These are phyloP conservation scores for Trichoderma virens DNA, from an alignment of 495 filamentous ascomycete species.

Conservation along the genomic window DNA sequence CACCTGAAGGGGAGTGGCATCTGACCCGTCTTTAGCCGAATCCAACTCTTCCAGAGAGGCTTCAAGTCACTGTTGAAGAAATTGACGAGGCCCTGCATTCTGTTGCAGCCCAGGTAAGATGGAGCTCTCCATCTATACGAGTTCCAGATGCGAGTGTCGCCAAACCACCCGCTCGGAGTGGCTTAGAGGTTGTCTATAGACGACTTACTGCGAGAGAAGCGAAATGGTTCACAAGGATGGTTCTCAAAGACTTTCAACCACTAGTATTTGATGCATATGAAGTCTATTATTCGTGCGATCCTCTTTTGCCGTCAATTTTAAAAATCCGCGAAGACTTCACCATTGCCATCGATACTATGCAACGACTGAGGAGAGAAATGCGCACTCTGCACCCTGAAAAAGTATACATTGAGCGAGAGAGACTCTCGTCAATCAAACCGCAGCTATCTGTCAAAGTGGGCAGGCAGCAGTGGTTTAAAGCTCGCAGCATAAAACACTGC, in stretches of 20 bases:
- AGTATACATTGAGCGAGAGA: neutral
- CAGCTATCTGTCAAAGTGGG: conserved; percentile 66
- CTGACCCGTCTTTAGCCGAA: conserved; percentile 28
- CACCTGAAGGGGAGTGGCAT: conserved; percentile 11
- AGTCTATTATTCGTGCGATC: conserved; percentile 45
- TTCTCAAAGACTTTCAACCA: conserved; percentile 67
- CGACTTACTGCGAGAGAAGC: conserved; percentile 61
- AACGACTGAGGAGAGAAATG: neutral
- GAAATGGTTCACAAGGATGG: conserved; percentile 81
- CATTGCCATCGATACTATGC: conserved; percentile 26
- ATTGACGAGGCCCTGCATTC: conserved; percentile 57
- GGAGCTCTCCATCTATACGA: conserved; percentile 59
- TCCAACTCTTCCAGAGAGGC: conserved; percentile 19
- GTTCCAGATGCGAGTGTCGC: neutral
- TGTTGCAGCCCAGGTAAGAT: conserved; percentile 59
- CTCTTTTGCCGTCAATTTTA: conserved; percentile 53
- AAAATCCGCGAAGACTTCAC: conserved; percentile 53
- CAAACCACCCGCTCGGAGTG: conserved; percentile 25
- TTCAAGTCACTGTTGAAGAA: conserved; percentile 60
- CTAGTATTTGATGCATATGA: conserved; percentile 41
- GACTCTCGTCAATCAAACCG: conserved; percentile 42
- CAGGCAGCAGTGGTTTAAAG: conserved; percentile 64
- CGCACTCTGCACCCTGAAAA: neutral
- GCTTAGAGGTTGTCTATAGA: conserved; percentile 49
- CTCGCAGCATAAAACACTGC: conserved; percentile 68